These are phyloP conservation scores for Breviolum minutum DNA, from an alignment of 73 alveolate genomes.

Conservation along the genomic window DNA sequence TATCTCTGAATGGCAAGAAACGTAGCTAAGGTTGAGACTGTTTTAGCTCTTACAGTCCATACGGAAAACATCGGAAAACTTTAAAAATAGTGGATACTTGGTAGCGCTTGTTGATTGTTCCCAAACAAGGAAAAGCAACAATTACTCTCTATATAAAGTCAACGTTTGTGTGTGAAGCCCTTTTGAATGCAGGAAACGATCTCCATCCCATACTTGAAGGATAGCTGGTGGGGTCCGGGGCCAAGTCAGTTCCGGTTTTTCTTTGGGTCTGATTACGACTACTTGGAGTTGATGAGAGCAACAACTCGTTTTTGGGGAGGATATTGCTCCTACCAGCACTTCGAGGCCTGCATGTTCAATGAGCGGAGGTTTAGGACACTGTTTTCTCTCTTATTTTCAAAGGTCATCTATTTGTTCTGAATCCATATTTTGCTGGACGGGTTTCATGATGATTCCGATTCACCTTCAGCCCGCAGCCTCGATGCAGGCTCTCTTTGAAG, in stretches of 20 bases:
- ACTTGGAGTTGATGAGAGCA: neutral
- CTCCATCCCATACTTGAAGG: constrained; percentile 36
- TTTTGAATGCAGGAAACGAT: constrained; percentile 6
- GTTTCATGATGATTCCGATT: neutral
- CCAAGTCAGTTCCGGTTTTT: neutral
- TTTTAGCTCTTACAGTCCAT: too few relatives aligned
- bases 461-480: neutral
- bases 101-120: too few relatives aligned
- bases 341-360: constrained; percentile 13
- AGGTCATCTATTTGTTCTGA: neutral
- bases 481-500: constrained; percentile 35
- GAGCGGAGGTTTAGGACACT: neutral
- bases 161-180: too few relatives aligned
- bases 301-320: neutral
- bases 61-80: too few relatives aligned
- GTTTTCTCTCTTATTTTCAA: neutral
- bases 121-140: too few relatives aligned
- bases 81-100: too few relatives aligned
- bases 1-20: too few relatives aligned
- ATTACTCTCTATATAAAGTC: too few relatives aligned
- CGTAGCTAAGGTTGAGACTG: too few relatives aligned
- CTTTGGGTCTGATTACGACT: neutral
- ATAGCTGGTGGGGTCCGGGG: constrained; percentile 39
- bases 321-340: constrained; percentile 85
- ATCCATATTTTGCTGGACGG: neutral